A percentile compares a stretch with the other conserved stretches of the same genome.
Conservation (phyloP, 2,329 filamentous ascomycete species). For the Monilinia fructicola region DNA sequence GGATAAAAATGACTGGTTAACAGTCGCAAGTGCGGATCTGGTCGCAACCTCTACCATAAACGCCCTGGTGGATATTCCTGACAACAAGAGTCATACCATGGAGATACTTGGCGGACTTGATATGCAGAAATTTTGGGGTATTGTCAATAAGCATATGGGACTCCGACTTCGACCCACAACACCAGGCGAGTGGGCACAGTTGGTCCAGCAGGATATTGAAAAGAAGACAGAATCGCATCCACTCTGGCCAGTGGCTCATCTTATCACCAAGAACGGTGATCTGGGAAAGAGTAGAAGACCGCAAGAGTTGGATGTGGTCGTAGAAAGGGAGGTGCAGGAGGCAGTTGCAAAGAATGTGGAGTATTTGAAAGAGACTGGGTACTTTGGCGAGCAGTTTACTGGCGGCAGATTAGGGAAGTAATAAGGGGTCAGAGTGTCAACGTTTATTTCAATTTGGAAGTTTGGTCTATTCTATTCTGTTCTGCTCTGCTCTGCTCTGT, state of each 20-base stretch:
- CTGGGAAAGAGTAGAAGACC: conserved; percentile 9
- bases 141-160: conserved; percentile 1
- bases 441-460: neutral
- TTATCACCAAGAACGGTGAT: conserved; percentile 7
- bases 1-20: conserved; percentile 15
- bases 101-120: neutral
- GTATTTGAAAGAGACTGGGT: conserved; percentile 15
- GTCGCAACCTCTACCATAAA: conserved; percentile 12
- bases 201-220: conserved; percentile 6
- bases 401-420: neutral
- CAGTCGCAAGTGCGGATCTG: conserved; percentile 9
- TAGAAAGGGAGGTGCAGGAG: conserved; percentile 2
- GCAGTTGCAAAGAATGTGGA: conserved; percentile 18
- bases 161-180: neutral
- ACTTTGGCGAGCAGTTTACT: neutral
- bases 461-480: neutral
- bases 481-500: too few relatives aligned
- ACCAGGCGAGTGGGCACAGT: neutral
- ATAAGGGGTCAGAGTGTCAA: neutral
- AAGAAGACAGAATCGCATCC: conserved; percentile 5
- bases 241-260: conserved; percentile 16
- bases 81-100: neutral
- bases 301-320: neutral
- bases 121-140: conserved; percentile 9
- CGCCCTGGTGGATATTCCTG: neutral